phyloP scores from a whole-genome alignment of 805 yeast species.

The Spathaspora gorwiae region DNA sequence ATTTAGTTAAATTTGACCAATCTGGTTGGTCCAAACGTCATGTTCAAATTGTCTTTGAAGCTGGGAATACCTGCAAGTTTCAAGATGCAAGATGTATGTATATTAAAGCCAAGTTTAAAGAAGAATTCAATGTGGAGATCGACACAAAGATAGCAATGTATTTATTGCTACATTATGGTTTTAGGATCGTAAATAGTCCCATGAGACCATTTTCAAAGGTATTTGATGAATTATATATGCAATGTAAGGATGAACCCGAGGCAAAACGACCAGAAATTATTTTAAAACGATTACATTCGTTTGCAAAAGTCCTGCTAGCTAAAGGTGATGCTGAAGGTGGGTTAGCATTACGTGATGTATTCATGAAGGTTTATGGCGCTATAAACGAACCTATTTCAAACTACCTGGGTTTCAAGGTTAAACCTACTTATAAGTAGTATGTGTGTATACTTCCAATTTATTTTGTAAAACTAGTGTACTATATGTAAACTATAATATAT shows the following conservation, averaged over 20 bases:
- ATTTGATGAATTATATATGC: slow-evolving; percentile 13
- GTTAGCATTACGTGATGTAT: slow-evolving; percentile 12
- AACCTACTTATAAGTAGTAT: background rate
- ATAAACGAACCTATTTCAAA: slow-evolving; percentile 14
- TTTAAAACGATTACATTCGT: background rate
- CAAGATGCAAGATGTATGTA: slow-evolving; percentile 8
- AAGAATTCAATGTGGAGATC: slow-evolving; percentile 8
- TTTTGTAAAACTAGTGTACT: no score
- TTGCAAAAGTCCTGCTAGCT: slow-evolving; percentile 6
- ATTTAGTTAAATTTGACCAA: slow-evolving; percentile 2
- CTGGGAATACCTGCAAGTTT: background rate
- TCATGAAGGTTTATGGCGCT: slow-evolving; percentile 12
- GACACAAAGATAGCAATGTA: slow-evolving; percentile 10
- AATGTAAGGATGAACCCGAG: slow-evolving; percentile 6
- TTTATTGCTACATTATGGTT: slow-evolving; percentile 17
- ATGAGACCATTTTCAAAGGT: slow-evolving; percentile 5
- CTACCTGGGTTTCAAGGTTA: slow-evolving; percentile 1
- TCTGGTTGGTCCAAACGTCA: slow-evolving; percentile 16
- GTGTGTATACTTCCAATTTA: no score
- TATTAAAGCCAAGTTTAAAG: slow-evolving; percentile 10
- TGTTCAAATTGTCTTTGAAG: slow-evolving; percentile 7
- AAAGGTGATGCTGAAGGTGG: slow-evolving; percentile 12
- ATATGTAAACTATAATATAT: no score
- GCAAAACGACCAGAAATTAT: slow-evolving; percentile 6
- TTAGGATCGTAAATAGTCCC: slow-evolving; percentile 7